These are phyloP conservation scores for Apostasia shenzhenica DNA, from an alignment of 106 monocot genomes.

Conservation along the genomic window DNA sequence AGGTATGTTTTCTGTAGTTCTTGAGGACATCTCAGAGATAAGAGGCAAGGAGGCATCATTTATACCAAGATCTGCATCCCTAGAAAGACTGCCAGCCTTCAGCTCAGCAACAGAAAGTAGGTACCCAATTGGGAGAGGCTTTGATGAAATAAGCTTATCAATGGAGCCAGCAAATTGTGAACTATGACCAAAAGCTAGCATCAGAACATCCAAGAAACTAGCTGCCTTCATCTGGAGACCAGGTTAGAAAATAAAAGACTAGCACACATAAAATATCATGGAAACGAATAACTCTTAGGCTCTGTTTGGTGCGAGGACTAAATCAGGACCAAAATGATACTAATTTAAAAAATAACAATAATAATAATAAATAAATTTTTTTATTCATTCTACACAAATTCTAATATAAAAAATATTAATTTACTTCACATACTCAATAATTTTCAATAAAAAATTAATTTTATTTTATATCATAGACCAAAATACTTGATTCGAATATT, in stretches of 20 bases:
- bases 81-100: conserved; percentile 38
- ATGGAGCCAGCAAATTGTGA: conserved; percentile 77
- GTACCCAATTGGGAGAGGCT: conserved; percentile 78
- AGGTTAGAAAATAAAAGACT: conserved; percentile 5
- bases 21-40: conserved; percentile 29
- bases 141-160: conserved; percentile 60
- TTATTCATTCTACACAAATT: no score
- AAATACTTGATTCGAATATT: no score
- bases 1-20: background rate
- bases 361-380: no score
- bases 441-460: no score
- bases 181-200: conserved; percentile 56
- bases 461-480: no score
- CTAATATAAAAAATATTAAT: no score
- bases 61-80: conserved; percentile 14
- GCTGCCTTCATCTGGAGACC: conserved; percentile 39
- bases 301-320: no score
- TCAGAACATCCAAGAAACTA: conserved; percentile 55
- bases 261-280: background rate
- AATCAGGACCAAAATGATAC: no score
- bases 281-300: background rate
- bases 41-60: conserved; percentile 10
- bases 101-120: conserved; percentile 85
- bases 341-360: background rate
- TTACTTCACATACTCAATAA: no score